Conservation (phyloP, 2,329 filamentous ascomycete genomes). For the Trichothecium sympodiale region DNA sequence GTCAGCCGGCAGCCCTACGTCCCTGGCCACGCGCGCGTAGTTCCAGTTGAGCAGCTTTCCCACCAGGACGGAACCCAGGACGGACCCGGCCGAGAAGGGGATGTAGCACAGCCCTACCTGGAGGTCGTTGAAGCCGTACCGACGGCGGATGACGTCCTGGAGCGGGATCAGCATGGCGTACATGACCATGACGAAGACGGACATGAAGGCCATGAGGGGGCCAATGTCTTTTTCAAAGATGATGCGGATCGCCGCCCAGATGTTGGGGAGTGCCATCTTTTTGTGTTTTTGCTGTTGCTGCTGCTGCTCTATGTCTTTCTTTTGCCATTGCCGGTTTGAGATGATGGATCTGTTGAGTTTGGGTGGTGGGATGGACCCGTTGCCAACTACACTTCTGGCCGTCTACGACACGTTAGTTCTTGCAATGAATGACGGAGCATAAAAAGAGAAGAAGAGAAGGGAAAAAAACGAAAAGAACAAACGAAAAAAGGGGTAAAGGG, state of each 20-base stretch:
- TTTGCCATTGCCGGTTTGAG: slow-evolving; percentile 1
- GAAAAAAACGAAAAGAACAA: no score
- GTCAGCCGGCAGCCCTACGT: slow-evolving; percentile 34
- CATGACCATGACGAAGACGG: slow-evolving; percentile 22
- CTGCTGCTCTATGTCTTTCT: not conserved
- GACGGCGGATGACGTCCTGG: slow-evolving; percentile 19
- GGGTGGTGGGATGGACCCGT: slow-evolving; percentile 29
- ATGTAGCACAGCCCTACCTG: slow-evolving; percentile 32
- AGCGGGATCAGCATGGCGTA: slow-evolving; percentile 20
- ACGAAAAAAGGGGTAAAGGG: no score
- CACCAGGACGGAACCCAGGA: slow-evolving; percentile 20
- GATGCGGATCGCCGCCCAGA: slow-evolving; percentile 19
- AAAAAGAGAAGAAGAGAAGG: no score
- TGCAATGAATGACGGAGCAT: no score
- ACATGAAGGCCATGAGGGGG: slow-evolving; percentile 20
- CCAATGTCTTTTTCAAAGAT: slow-evolving; percentile 23
- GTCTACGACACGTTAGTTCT: slow-evolving; percentile 13
- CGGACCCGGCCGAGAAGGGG: slow-evolving; percentile 24
- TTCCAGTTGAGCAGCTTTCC: slow-evolving; percentile 50
- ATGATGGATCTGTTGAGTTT: slow-evolving; percentile 10
- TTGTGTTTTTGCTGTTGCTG: slow-evolving; percentile 3
- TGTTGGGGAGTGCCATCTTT: slow-evolving; percentile 16
- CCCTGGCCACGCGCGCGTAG: slow-evolving; percentile 41
- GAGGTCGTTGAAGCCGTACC: slow-evolving; percentile 20
- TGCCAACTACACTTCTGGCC: slow-evolving; percentile 30